Evolutionary conservation across 164 flowering plant species (phyloP), one percentile per base, ranked within the genome.

Genomic region (Dillenia turbinata): DNA sequence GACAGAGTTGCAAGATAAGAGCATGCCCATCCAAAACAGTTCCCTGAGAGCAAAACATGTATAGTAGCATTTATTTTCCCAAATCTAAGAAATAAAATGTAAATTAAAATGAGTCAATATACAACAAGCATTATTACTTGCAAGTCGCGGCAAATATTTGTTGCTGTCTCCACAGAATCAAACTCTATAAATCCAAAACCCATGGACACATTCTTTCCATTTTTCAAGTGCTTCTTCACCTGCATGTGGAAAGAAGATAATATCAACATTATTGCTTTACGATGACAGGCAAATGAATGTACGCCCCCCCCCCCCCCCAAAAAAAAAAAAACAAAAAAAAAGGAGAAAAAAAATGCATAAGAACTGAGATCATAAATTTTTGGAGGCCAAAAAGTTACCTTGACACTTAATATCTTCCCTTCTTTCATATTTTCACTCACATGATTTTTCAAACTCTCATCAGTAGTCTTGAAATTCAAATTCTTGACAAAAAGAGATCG

Each of bases 151-250:
- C 94, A 88, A 43, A 82, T 79, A 57, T 67, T 77, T 57, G 77
- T 53, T 56, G 97, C 94, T 19, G 96, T 90, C 56, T 90, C 96
- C 52, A 85, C 78, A 22, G 92, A 84, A 77, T 95, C 97, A 62
- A 92, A 85, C 75, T 95, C 95, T 40, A 95, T 60, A 72, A 92
- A 95, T 54, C 98, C 99, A 83, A 76, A 95, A 61, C 99, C 97
- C 85, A 71, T 85, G 5, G 99, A 90, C 10, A 90, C 79, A 77
- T 75, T 77, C 79, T 90, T 90, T 62, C 96, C 97, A 73, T 92
- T 90, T 74, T 88, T 90, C 69, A 84, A 1, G 79, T 89, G 94
- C 74, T 80, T 87, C 71, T 78, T 88, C 51, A 92, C 73, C 98
- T 95, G 78, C 60, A 65, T 3, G 71, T n/a, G 52, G 33, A 63